Evolutionary conservation across 768 basidiomycete genomes (phyloP).

Genomic region (Postia placenta): DNA sequence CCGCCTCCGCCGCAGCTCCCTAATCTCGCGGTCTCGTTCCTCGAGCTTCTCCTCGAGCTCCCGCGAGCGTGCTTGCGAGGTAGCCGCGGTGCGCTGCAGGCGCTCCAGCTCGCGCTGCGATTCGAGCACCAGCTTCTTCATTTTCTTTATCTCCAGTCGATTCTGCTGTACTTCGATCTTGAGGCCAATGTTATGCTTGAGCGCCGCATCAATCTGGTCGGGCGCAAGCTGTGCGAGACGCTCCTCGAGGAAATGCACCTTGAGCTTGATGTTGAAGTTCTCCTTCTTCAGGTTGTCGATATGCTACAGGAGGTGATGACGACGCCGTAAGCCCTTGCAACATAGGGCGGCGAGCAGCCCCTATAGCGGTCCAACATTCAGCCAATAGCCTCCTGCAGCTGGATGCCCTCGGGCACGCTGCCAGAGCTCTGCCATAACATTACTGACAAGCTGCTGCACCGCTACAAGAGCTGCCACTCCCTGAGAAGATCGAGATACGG

Average conservation of each 20-base stretch:
- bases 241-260: constrained; percentile 93
- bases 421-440: no score
- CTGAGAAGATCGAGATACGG: no score
- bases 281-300: constrained; percentile 95
- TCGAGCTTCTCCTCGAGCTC: constrained; percentile 75
- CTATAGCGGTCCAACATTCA: no score
- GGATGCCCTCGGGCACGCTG: no score
- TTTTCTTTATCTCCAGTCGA: constrained; percentile 85
- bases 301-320: constrained; percentile 62
- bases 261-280: constrained; percentile 94
- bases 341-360: no score
- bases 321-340: no score
- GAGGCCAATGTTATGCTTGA: constrained; percentile 89
- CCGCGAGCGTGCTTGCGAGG: constrained; percentile 47
- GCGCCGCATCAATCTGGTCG: constrained; percentile 86
- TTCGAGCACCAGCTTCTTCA: constrained; percentile 83
- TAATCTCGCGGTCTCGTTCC: constrained; percentile 64
- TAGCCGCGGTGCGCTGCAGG: constrained; percentile 43
- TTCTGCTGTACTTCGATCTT: constrained; percentile 90
- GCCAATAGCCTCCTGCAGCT: no score
- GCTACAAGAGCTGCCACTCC: no score
- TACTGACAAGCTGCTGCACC: no score
- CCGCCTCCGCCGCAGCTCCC: constrained; percentile 54
- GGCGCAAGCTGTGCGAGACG: constrained; percentile 84
- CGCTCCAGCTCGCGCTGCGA: constrained; percentile 76